A percentile compares a stretch with the other conserved stretches of the same genome.
Conservation (phyloP, 768 basidiomycete genomes). For the Serpula lacrymans region DNA sequence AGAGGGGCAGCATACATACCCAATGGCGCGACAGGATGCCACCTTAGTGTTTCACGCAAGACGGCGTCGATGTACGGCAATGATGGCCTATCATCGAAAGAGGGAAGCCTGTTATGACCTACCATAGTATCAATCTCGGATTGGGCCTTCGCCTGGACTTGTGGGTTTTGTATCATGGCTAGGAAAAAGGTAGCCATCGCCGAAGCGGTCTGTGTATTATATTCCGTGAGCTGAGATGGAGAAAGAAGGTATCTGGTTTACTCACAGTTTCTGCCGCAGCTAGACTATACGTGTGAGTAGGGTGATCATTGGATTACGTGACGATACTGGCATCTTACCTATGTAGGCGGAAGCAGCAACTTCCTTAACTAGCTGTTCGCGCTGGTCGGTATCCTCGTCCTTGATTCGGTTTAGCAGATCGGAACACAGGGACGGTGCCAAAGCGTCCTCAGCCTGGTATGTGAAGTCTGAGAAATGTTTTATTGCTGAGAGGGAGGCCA, state of each 20-base stretch:
- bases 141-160: conserved; percentile 20
- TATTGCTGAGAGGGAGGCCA: background rate
- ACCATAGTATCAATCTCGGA: conserved; percentile 24
- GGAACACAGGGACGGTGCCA: conserved; percentile 10
- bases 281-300: too few species aligned
- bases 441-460: conserved; percentile 5
- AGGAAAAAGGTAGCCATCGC: too few species aligned
- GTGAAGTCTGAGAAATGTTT: background rate
- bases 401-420: conserved; percentile 6
- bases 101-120: conserved; percentile 16
- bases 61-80: conserved; percentile 31
- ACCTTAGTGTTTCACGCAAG: too few species aligned
- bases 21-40: too few species aligned
- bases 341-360: conserved; percentile 10
- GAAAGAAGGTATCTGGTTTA: too few species aligned
- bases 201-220: too few species aligned
- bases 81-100: conserved; percentile 14
- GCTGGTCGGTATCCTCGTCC: conserved; percentile 5
- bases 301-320: too few species aligned
- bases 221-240: too few species aligned
- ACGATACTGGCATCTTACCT: too few species aligned
- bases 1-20: too few species aligned
- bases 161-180: conserved; percentile 17
- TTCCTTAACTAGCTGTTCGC: conserved; percentile 9
- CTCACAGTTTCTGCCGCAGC: too few species aligned